Percentiles rank a stretch among this genome's conserved stretches.
phyloP scores from a whole-genome alignment of 2,329 filamentous ascomycete species.

The Cladosporium sp. region DNA sequence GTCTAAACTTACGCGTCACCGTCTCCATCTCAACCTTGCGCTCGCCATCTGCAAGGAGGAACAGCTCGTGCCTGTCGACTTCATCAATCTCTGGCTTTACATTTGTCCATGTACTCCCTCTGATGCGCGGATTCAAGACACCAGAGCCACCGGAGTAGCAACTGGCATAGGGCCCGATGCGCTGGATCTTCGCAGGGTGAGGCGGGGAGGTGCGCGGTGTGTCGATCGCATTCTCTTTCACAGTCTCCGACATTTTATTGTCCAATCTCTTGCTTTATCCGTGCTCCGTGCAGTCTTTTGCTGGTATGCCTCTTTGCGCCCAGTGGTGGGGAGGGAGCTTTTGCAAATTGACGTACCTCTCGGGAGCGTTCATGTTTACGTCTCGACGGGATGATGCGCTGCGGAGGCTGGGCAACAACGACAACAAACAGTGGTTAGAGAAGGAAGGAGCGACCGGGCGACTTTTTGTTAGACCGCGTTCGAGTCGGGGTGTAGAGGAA shows the following conservation, averaged over 20 bases:
- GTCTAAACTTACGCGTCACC: slow-evolving; percentile 72
- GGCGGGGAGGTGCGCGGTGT: neutral
- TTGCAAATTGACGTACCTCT: slow-evolving; percentile 45
- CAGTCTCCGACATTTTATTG: neutral
- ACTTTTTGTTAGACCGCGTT: neutral
- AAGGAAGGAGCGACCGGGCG: slow-evolving; percentile 15
- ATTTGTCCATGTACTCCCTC: slow-evolving; percentile 24
- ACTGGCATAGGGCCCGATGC: neutral
- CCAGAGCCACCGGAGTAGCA: neutral
- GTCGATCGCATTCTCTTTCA: neutral
- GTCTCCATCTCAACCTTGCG: slow-evolving; percentile 89
- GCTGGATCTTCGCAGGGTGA: neutral
- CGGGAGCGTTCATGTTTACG: slow-evolving; percentile 54
- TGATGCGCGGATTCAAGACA: slow-evolving; percentile 24
- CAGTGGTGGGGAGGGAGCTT: neutral
- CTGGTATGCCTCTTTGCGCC: slow-evolving; percentile 5
- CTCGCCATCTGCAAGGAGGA: slow-evolving; percentile 82
- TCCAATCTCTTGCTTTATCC: neutral
- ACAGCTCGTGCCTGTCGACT: slow-evolving; percentile 79
- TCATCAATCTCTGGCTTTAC: slow-evolving; percentile 33
- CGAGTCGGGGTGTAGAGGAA: slow-evolving; percentile 3
- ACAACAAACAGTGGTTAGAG: neutral
- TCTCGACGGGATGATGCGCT: slow-evolving; percentile 9
- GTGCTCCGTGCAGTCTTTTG: slow-evolving; percentile 8
- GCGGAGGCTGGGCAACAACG: neutral